These are phyloP conservation scores for Papiliotrema fonsecae DNA, from an alignment of 1,284 basidiomycete genomes.

Conservation along the genomic window DNA sequence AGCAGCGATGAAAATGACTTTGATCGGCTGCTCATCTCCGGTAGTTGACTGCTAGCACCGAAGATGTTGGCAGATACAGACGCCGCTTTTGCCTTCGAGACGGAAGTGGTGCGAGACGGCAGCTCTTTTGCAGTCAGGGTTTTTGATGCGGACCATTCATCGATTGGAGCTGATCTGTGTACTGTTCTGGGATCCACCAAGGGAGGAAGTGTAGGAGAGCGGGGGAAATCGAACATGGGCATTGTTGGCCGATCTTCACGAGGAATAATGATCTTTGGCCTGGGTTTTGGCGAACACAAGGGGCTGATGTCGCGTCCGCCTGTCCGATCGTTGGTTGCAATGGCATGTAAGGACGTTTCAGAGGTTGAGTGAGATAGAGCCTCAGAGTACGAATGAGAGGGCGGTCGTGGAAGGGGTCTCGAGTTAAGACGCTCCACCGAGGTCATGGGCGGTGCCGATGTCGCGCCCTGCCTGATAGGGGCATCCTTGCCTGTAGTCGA, in stretches of 20 bases:
- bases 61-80: not conserved
- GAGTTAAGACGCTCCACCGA: not conserved
- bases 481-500: not conserved
- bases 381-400: not conserved
- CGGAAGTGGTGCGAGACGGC: not conserved
- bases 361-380: not conserved
- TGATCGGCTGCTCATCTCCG: constrained; percentile 9
- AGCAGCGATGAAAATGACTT: constrained; percentile 27
- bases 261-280: constrained; percentile 9
- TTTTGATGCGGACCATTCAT: not conserved
- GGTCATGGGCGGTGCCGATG: not conserved
- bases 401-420: not conserved
- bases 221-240: constrained; percentile 14
- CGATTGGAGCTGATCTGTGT: not conserved
- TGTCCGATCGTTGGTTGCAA: not conserved
- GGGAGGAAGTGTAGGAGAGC: constrained; percentile 19
- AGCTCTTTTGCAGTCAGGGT: not conserved
- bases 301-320: not conserved
- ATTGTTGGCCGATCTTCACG: not conserved
- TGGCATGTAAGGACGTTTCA: not conserved
- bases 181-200: constrained; percentile 14
- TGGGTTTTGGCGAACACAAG: not conserved
- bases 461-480: not conserved
- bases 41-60: not conserved
- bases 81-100: no score